Conservation (phyloP, 2,329 filamentous ascomycete genomes). For the Pestalotiopsis sp. region DNA sequence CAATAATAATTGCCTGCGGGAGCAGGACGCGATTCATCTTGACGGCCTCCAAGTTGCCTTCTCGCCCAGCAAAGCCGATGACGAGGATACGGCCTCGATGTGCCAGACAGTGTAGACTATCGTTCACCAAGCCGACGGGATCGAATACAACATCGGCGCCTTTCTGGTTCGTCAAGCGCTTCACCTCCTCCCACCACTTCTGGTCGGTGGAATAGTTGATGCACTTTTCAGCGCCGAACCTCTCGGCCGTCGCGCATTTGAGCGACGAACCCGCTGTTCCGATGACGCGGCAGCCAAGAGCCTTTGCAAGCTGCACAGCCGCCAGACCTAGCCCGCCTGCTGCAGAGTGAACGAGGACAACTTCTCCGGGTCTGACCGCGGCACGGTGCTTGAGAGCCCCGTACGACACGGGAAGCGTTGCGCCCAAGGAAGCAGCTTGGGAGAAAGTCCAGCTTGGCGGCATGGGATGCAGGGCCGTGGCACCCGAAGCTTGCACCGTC, state of each 20-base stretch:
- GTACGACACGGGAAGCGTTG: slow-evolving; percentile 57
- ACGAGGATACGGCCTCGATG: slow-evolving; percentile 58
- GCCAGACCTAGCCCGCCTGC: slow-evolving; percentile 59
- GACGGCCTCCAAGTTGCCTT: slow-evolving; percentile 50
- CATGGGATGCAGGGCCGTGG: slow-evolving; percentile 40
- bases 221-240: slow-evolving; percentile 42
- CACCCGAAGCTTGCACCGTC: slow-evolving; percentile 31
- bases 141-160: slow-evolving; percentile 64
- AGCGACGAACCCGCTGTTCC: slow-evolving; percentile 50
- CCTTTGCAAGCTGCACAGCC: slow-evolving; percentile 58
- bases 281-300: slow-evolving; percentile 54
- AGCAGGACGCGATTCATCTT: slow-evolving; percentile 57
- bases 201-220: slow-evolving; percentile 41
- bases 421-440: slow-evolving; percentile 56
- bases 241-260: slow-evolving; percentile 45
- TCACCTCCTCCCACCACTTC: slow-evolving; percentile 55
- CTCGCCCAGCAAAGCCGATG: slow-evolving; percentile 59
- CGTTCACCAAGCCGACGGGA: slow-evolving; percentile 58
- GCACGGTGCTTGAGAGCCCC: slow-evolving; percentile 48
- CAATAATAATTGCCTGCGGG: slow-evolving; percentile 54
- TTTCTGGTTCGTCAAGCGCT: slow-evolving; percentile 45
- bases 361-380: slow-evolving; percentile 46
- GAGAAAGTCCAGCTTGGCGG: slow-evolving; percentile 48
- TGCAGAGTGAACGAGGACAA: slow-evolving; percentile 57
- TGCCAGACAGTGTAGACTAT: slow-evolving; percentile 55